Evolutionary conservation across 1,284 basidiomycete species (phyloP).

Genomic region (Baeospora myosura): DNA sequence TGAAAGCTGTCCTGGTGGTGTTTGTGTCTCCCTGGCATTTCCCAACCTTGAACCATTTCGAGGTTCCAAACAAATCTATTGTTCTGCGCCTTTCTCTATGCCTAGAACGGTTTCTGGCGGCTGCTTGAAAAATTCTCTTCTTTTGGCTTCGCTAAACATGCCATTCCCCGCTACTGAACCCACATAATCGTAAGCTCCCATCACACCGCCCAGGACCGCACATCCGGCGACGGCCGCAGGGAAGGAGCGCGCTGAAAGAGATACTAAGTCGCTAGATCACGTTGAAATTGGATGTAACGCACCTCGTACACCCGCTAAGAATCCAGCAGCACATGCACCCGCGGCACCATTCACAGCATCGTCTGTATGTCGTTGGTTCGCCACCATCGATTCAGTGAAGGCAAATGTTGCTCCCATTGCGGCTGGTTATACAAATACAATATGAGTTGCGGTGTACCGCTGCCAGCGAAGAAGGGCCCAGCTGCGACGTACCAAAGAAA

Average conservation of each 20-base stretch:
- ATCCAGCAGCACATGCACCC: conserved; percentile 90
- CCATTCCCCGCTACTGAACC: conserved; percentile 46
- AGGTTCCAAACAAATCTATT: too few species aligned
- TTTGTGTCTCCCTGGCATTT: too few species aligned
- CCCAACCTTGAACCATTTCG: too few species aligned
- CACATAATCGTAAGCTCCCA: conserved; percentile 82
- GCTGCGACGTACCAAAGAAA: conserved; percentile 72
- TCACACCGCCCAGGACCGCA: conserved; percentile 69
- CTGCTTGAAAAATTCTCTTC: conserved; percentile 68
- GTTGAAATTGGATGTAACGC: conserved; percentile 22
- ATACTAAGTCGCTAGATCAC: conserved; percentile 10
- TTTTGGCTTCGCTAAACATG: conserved; percentile 49
- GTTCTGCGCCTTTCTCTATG: too few species aligned
- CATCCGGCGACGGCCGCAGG: conserved; percentile 82
- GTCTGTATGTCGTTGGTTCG: conserved; percentile 76
- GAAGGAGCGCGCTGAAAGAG: conserved; percentile 65
- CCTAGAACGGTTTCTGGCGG: conserved; percentile 29
- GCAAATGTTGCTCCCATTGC: conserved; percentile 90
- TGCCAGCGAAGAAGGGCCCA: background rate
- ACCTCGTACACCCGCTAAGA: conserved; percentile 83
- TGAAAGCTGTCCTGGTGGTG: too few species aligned
- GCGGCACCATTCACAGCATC: conserved; percentile 82
- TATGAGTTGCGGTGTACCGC: background rate
- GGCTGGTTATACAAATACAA: conserved; percentile 38
- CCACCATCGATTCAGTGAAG: conserved; percentile 72